Conservation (phyloP, 2,329 filamentous ascomycete species). For the Endoconidiophora laricicola region DNA sequence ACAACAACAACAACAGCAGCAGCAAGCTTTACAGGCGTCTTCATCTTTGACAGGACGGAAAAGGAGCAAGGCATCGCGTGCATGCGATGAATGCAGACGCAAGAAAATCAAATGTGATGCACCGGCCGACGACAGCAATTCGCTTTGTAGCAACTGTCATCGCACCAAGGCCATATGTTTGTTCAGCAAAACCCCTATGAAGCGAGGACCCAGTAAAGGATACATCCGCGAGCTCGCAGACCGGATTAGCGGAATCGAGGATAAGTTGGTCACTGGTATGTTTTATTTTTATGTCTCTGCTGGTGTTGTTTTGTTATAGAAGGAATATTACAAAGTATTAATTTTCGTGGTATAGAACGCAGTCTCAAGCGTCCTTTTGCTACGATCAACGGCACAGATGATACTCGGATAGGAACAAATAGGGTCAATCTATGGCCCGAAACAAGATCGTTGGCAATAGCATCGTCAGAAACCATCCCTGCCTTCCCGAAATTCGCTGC, state of each 20-base stretch:
- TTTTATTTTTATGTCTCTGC: not conserved
- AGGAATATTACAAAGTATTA: not conserved
- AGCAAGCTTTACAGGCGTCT: conserved; percentile 1
- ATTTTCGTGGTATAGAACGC: not conserved
- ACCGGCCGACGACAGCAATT: conserved; percentile 52
- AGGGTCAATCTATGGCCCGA: not conserved
- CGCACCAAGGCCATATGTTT: conserved; percentile 61
- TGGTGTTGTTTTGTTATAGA: not conserved
- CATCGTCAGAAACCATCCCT: no score
- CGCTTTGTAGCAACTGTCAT: conserved; percentile 67
- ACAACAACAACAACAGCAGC: conserved; percentile 12
- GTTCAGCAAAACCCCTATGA: conserved; percentile 78
- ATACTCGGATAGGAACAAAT: not conserved
- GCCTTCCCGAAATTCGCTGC: no score
- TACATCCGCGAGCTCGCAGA: conserved; percentile 88
- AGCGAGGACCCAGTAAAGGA: conserved; percentile 79
- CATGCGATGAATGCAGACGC: conserved; percentile 74
- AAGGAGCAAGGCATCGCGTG: conserved; percentile 70
- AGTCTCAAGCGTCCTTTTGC: conserved; percentile 30
- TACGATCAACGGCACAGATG: conserved; percentile 27
- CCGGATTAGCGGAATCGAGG: conserved; percentile 66
- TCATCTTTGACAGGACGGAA: conserved; percentile 40
- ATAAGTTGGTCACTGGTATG: conserved; percentile 40
- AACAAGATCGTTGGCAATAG: no score
- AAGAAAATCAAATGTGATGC: conserved; percentile 88